Evolutionary conservation across 306 rosid species (phyloP).

Genomic region (Luffa aegyptiaca): DNA sequence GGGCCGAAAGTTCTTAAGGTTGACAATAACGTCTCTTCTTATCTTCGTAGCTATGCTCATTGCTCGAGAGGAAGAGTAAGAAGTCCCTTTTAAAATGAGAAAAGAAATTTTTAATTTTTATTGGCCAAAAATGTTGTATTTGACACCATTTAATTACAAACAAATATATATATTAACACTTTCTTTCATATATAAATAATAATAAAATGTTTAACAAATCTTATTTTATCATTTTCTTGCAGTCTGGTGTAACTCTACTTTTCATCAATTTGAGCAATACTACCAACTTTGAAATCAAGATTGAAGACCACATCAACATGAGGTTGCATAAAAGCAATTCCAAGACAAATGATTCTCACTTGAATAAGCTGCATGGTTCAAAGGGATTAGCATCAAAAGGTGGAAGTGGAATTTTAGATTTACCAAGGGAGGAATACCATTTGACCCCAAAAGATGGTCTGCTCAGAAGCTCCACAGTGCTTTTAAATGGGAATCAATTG

Average conservation of each 20-base stretch:
- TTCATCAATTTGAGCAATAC: background rate
- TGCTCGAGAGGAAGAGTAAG: background rate
- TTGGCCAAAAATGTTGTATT: too few relatives aligned
- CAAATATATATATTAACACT: too few relatives aligned
- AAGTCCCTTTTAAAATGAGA: too few relatives aligned
- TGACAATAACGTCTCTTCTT: background rate
- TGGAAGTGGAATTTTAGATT: background rate
- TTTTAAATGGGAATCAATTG: conserved; percentile 53
- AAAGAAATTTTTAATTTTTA: too few relatives aligned
- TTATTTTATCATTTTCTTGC: background rate
- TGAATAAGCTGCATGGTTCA: too few relatives aligned
- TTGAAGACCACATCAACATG: conserved; percentile 14
- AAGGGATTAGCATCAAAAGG: too few relatives aligned
- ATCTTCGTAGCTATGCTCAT: background rate
- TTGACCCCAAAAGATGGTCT: conserved; percentile 41
- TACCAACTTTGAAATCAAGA: conserved; percentile 23
- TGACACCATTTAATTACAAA: too few relatives aligned
- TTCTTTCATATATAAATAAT: too few relatives aligned
- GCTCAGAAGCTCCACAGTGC: conserved; percentile 42
- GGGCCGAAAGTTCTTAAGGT: background rate
- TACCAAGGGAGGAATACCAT: conserved; percentile 55
- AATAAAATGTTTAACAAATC: too few relatives aligned
- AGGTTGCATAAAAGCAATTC: background rate
- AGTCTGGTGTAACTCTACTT: conserved; percentile 50
- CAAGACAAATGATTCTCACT: background rate